phyloP scores from a whole-genome alignment of 805 yeast species.

The Hanseniaspora jakobsenii region DNA sequence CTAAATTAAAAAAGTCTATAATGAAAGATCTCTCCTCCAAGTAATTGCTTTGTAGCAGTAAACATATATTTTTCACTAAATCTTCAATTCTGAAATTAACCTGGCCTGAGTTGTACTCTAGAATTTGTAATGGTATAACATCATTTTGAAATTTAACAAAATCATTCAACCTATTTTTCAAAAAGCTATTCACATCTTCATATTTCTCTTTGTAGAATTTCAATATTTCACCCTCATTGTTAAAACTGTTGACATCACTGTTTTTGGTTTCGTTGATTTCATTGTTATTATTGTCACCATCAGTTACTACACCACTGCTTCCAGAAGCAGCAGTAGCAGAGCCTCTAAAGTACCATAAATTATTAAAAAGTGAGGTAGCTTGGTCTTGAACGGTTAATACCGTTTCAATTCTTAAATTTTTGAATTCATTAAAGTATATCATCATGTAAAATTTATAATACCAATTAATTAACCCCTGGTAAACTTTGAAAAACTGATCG shows the following conservation, averaged over 20 bases:
- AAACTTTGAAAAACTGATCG: slow-evolving; percentile 62
- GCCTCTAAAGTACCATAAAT: not conserved
- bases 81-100: slow-evolving; percentile 6
- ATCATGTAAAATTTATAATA: slow-evolving; percentile 71
- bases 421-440: slow-evolving; percentile 61
- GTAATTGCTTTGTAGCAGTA: slow-evolving; percentile 1
- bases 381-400: slow-evolving; percentile 25
- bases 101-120: slow-evolving; percentile 2
- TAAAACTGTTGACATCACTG: too few relatives aligned
- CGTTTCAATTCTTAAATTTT: slow-evolving; percentile 1
- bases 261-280: too few relatives aligned
- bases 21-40: slow-evolving; percentile 1
- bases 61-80: slow-evolving; percentile 7
- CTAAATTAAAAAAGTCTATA: not conserved
- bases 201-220: not conserved
- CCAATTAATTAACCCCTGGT: slow-evolving; percentile 84
- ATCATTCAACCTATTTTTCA: not conserved
- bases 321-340: not conserved
- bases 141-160: not conserved
- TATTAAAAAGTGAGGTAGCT: slow-evolving; percentile 8
- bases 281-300: too few relatives aligned
- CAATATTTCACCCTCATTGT: too few relatives aligned
- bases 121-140: slow-evolving; percentile 10
- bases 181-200: slow-evolving; percentile 1
- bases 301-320: not conserved